Evolutionary conservation across 768 basidiomycete species (phyloP).

Genomic region (Serendipita vermifera): DNA sequence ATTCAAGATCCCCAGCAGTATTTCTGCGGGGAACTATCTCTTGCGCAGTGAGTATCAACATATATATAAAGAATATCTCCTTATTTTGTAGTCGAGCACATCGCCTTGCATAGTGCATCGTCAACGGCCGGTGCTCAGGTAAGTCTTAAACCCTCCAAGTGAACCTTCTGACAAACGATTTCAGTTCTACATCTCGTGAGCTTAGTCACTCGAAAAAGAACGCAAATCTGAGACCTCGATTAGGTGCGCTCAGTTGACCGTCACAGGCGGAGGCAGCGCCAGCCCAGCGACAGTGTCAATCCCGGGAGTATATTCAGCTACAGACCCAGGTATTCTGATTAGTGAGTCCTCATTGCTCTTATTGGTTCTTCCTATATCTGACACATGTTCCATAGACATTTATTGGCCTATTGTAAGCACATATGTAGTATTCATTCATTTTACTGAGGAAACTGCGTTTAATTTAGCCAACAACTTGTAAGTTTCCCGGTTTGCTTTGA

Average conservation of each 20-base stretch:
- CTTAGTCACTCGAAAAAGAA: neutral
- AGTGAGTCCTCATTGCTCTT: conserved; percentile 12
- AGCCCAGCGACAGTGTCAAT: conserved; percentile 15
- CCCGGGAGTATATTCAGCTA: conserved; percentile 17
- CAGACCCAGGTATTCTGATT: conserved; percentile 18
- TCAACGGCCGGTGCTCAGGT: conserved; percentile 16
- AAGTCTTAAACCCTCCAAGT: neutral
- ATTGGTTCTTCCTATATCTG: neutral
- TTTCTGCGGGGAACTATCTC: conserved; percentile 3
- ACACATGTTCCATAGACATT: neutral
- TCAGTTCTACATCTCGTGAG: conserved; percentile 16
- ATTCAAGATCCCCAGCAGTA: conserved; percentile 15
- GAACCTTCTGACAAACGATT: neutral
- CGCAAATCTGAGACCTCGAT: neutral
- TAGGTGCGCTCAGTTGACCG: neutral
- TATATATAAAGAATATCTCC: conserved; percentile 12
- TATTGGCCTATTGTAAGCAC: conserved; percentile 1
- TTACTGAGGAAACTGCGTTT: no score
- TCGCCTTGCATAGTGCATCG: conserved; percentile 16
- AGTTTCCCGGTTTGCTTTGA: no score
- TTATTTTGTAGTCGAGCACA: conserved; percentile 17
- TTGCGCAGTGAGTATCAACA: neutral
- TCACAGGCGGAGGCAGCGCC: conserved; percentile 14
- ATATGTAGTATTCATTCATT: no score
- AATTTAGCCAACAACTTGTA: no score